Evolutionary conservation across 768 basidiomycete genomes (phyloP), one percentile per base, ranked within the genome.

Genomic region (Macrocybe gigantea): DNA sequence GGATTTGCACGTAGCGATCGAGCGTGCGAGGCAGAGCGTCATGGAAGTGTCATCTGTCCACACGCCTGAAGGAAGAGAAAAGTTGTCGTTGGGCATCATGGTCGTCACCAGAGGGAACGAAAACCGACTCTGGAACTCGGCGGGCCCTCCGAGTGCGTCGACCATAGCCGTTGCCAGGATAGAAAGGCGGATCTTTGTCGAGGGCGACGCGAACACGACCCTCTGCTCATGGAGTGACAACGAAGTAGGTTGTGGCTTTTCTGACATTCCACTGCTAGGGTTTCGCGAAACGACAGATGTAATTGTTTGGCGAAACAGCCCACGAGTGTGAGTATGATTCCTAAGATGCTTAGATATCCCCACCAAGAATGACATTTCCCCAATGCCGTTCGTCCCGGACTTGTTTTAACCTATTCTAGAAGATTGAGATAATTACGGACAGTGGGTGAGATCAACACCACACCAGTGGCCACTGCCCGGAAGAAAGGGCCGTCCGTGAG

Each of bases 11-110:
- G 64, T 63, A 11, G 66, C 61, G 37, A 75, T 52, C 7, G 73
- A 73, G 5, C 62, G 59, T 6, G 71, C 72, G 9, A 77, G 63
- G 47, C 70, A 73, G 3, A 77, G 66, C 14, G 66, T 65, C 72
- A 72, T 74, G 33, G 69, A 71, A 1, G 73, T 75, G 51, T 75
- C 73, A 56, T 76, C 74, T 7, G 74, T 74, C 73, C 73, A 77
- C 15, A 68, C 63, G 3, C 74, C 73, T 3, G 65, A 52, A 0
- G 60, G 59, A 9, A 70, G 58, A 14, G 40, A 41, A 51, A 74
- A 74, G 38, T 64, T 71, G 1, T 55, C 37, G 53, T 74, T 76
- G 11, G 66, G 66, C 5, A 51, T 51, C 71, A 73, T 74, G 12
- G 57, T 48, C 5, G 57, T 56, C 42, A 72, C 48, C 38, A 70